Evolutionary conservation across 129 eudicot genomes (phyloP).

Genomic region (Lonicera japonica): DNA sequence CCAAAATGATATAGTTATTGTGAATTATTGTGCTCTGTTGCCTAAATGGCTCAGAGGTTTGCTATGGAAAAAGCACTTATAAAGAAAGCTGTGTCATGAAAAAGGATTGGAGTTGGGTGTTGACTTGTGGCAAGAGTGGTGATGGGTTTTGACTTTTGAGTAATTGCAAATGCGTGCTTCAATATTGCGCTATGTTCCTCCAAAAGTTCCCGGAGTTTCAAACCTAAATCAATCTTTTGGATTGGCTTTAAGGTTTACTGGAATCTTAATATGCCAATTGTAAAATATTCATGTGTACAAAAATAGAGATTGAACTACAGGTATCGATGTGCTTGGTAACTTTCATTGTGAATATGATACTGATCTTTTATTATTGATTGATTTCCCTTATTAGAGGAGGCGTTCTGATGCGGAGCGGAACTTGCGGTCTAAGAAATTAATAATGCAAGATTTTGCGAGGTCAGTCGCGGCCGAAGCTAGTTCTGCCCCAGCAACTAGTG

Average conservation of each 20-base stretch:
- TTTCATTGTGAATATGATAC: neutral
- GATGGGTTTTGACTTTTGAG: too few relatives aligned
- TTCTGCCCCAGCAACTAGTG: slow-evolving; percentile 40
- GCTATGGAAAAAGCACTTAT: too few relatives aligned
- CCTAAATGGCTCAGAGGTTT: neutral
- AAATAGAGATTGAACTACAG: neutral
- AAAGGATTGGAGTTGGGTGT: too few relatives aligned
- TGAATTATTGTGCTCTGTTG: neutral
- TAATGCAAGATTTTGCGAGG: slow-evolving; percentile 52
- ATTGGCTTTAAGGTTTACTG: neutral
- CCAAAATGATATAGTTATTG: neutral
- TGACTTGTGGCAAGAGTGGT: too few relatives aligned
- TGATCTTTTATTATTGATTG: neutral
- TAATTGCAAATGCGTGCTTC: neutral
- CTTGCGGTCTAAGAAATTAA: slow-evolving; percentile 35
- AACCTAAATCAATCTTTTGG: neutral
- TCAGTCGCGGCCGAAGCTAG: slow-evolving; percentile 47
- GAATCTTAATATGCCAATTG: neutral
- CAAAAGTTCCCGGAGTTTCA: neutral
- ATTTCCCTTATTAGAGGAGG: slow-evolving; percentile 46
- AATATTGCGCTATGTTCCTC: neutral
- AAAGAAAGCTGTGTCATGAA: too few relatives aligned
- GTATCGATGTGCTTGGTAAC: neutral
- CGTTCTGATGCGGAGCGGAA: slow-evolving; percentile 40
- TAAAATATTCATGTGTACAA: neutral